phyloP scores from a whole-genome alignment of 768 basidiomycete species.

The Gymnopilus dilepis region DNA sequence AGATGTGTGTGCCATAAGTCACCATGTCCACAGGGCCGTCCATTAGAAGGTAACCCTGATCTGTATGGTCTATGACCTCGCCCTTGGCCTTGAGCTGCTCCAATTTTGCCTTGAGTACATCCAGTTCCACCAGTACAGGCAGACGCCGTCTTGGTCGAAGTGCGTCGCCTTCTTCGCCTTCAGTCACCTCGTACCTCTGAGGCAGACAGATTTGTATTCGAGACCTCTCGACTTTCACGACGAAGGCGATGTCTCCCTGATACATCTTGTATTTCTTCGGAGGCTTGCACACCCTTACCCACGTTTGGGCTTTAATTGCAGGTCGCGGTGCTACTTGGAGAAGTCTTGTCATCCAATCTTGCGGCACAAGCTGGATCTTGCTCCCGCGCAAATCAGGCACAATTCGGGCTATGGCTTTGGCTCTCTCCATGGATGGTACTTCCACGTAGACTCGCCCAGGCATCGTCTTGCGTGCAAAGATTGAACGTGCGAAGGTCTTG shows the following conservation, averaged over 20 bases:
- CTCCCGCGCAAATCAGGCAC: background rate
- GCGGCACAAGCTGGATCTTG: background rate
- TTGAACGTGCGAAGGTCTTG: background rate
- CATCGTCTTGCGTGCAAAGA: background rate
- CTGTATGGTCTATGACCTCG: background rate
- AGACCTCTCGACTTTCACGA: background rate
- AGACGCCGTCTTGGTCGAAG: no score
- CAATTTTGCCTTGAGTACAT: background rate
- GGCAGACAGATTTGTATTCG: no score
- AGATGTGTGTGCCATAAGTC: background rate
- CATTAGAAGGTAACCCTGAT: background rate
- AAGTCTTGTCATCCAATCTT: background rate
- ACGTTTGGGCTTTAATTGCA: background rate
- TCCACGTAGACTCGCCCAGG: background rate
- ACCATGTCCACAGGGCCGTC: background rate
- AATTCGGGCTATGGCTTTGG: background rate
- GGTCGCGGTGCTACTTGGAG: background rate
- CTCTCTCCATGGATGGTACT: background rate
- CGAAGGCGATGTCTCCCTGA: background rate
- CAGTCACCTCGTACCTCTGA: no score
- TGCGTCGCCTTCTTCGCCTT: no score
- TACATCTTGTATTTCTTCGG: background rate
- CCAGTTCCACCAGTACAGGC: background rate
- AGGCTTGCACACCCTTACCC: background rate
- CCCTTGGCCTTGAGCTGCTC: background rate